A percentile compares a stretch with the other conserved stretches of the same genome.
phyloP scores from a whole-genome alignment of 192 early-diverging fungal species.

The Backusella sp. region DNA sequence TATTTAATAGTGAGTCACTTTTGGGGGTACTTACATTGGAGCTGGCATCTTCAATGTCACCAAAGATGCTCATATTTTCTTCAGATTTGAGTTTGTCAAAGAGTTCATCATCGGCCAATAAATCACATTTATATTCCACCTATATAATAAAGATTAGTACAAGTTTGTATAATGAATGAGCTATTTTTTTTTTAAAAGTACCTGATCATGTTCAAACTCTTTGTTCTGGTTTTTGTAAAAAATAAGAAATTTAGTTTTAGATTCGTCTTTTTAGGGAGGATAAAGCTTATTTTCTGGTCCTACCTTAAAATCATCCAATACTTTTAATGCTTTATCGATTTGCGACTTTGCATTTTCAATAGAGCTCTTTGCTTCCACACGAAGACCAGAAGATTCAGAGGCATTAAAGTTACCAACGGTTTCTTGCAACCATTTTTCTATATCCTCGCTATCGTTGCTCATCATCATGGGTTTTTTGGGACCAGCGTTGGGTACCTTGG shows the following conservation, averaged over 20 bases:
- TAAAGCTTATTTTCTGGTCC: background rate
- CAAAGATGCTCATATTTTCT: constrained; percentile 17
- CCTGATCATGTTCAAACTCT: background rate
- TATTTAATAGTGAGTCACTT: background rate
- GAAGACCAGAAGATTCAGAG: background rate
- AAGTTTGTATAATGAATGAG: background rate
- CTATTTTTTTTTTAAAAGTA: background rate
- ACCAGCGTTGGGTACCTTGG: background rate
- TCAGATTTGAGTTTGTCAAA: constrained; percentile 17
- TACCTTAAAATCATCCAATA: constrained; percentile 16
- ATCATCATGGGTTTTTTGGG: background rate
- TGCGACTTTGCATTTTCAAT: constrained; percentile 13
- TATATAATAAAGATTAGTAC: background rate
- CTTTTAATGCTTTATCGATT: constrained; percentile 16
- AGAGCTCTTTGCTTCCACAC: constrained; percentile 5
- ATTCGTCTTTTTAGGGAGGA: background rate
- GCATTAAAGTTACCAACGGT: background rate
- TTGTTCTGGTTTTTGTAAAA: background rate
- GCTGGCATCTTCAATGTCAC: background rate
- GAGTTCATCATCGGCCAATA: constrained; percentile 22
- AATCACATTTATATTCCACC: constrained; percentile 7
- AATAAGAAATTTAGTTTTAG: background rate
- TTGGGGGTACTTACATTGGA: background rate
- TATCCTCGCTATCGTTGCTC: constrained; percentile 1
- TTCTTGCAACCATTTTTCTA: constrained; percentile 8